Evolutionary conservation across 345 rosid species (phyloP).

Genomic region (Moringa oleifera): DNA sequence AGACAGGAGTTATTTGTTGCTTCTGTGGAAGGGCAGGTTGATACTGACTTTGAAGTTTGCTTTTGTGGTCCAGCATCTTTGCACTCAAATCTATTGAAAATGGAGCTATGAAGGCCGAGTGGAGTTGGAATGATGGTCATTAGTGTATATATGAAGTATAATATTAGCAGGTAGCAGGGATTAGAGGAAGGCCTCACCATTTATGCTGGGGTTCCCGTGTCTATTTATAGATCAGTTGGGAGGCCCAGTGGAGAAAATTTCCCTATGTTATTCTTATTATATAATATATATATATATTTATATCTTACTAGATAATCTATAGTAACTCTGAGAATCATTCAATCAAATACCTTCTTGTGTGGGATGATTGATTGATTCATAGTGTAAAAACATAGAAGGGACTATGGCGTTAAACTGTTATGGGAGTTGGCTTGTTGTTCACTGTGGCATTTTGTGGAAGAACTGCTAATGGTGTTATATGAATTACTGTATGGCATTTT

Average conservation of each 20-base stretch:
- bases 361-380: not conserved
- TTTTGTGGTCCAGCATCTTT: slow-evolving; percentile 42
- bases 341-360: not conserved
- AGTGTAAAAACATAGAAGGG: too few relatives aligned
- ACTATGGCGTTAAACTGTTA: too few relatives aligned
- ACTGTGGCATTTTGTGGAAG: too few relatives aligned
- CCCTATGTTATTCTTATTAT: not conserved
- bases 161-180: slow-evolving; percentile 29
- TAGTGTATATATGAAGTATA: slow-evolving; percentile 32
- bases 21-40: not conserved
- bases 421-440: too few relatives aligned
- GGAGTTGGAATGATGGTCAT: slow-evolving; percentile 14
- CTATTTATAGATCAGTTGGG: slow-evolving; percentile 16
- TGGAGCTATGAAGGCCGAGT: slow-evolving; percentile 40
- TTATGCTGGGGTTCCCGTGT: slow-evolving; percentile 29
- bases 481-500: too few relatives aligned
- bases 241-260: slow-evolving; percentile 8
- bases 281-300: too few relatives aligned
- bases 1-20: not conserved
- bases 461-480: too few relatives aligned
- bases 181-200: slow-evolving; percentile 27
- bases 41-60: slow-evolving; percentile 17
- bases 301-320: too few relatives aligned
- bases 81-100: slow-evolving; percentile 57
- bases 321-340: not conserved